Percentiles rank a stretch among this genome's conserved stretches.
Conservation (phyloP, 2,329 filamentous ascomycete species). For the Cercospora janseana region DNA sequence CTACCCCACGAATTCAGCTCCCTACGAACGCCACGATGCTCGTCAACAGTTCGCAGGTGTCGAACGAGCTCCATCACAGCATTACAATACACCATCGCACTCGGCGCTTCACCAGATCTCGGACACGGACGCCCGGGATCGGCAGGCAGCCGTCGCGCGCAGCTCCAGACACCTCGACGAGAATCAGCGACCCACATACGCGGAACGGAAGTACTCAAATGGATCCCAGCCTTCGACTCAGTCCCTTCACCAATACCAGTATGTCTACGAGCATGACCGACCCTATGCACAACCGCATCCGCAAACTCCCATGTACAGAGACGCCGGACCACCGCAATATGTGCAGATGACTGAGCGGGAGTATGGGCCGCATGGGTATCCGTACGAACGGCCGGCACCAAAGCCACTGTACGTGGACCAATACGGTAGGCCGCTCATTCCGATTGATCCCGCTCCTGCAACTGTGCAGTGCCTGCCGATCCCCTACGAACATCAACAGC, state of each 20-base stretch:
- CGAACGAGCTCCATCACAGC: neutral
- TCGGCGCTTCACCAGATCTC: constrained; percentile 6
- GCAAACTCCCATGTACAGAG: constrained; percentile 17
- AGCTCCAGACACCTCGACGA: constrained; percentile 27
- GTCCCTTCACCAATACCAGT: constrained; percentile 28
- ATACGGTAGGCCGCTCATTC: constrained; percentile 34
- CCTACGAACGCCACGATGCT: neutral
- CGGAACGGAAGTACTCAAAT: constrained; percentile 17
- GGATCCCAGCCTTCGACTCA: constrained; percentile 13
- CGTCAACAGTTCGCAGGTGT: neutral
- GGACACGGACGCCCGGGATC: constrained; percentile 9
- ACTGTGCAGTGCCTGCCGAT: constrained; percentile 31
- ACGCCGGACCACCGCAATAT: constrained; percentile 27
- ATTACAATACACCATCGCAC: constrained; percentile 20
- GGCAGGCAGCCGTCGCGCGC: constrained; percentile 23
- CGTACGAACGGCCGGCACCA: constrained; percentile 27
- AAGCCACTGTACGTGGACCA: constrained; percentile 37
- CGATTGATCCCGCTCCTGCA: constrained; percentile 31
- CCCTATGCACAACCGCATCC: constrained; percentile 21
- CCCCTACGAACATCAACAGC: constrained; percentile 32
- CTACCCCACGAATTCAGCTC: no score
- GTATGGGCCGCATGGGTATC: constrained; percentile 20
- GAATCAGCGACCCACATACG: constrained; percentile 26
- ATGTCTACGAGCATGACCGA: constrained; percentile 29
- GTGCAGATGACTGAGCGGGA: constrained; percentile 24